Conservation (phyloP, 768 basidiomycete genomes). For the Suillus lakei region DNA sequence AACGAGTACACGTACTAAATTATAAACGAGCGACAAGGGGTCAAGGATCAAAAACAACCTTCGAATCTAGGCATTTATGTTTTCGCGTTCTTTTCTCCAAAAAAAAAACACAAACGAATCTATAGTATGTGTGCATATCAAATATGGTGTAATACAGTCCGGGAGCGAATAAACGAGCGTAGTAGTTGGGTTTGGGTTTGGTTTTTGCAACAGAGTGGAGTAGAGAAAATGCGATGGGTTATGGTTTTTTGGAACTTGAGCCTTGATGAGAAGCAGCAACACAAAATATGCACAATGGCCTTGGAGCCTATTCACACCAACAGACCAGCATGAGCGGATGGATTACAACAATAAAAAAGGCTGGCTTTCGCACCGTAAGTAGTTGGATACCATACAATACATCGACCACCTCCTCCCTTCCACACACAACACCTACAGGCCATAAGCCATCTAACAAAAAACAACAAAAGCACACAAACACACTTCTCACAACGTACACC, state of each 20-base stretch:
- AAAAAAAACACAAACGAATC: not conserved
- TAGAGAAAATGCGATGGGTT: conserved; percentile 4
- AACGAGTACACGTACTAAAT: not conserved
- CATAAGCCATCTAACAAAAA: conserved; percentile 10
- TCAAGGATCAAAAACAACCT: too few relatives aligned
- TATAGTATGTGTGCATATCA: not conserved
- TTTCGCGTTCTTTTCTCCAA: not conserved
- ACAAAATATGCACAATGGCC: conserved; percentile 2
- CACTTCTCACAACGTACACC: conserved; percentile 10
- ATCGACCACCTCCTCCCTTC: conserved; percentile 41
- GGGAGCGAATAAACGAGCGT: not conserved
- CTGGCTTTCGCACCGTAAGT: conserved; percentile 45
- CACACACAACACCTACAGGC: conserved; percentile 29
- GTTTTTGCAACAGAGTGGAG: not conserved
- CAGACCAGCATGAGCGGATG: conserved; percentile 26
- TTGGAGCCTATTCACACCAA: not conserved
- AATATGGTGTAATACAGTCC: conserved; percentile 1
- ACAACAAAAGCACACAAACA: conserved; percentile 5
- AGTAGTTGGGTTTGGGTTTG: not conserved
- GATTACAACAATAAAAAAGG: conserved; percentile 26
- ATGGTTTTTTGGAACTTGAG: conserved; percentile 17
- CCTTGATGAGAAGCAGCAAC: too few relatives aligned
- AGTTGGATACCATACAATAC: conserved; percentile 59
- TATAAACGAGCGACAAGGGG: not conserved
- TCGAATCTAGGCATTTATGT: not conserved